Evolutionary conservation across 1,139 yeast genomes (phyloP).

Genomic region (Blastobotrys aristatus): DNA sequence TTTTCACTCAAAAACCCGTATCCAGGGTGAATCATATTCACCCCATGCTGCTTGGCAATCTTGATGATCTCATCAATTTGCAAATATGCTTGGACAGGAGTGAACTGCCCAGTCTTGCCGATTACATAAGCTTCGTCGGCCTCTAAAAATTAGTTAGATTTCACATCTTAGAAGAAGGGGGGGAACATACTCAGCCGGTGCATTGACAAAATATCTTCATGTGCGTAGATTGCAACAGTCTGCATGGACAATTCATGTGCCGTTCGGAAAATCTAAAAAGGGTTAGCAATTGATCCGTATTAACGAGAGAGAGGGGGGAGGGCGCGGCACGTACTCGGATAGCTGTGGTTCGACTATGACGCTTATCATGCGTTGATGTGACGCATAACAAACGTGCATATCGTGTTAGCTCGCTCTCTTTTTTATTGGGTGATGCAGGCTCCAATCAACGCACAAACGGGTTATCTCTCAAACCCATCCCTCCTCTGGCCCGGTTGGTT

Average conservation of each 20-base stretch:
- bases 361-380: background rate
- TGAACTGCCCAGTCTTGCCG: constrained; percentile 81
- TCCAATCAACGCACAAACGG: background rate
- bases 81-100: constrained; percentile 95
- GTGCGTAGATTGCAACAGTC: constrained; percentile 95
- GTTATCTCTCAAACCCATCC: background rate
- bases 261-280: constrained; percentile 67
- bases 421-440: no score
- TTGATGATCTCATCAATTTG: constrained; percentile 92
- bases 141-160: constrained; percentile 30
- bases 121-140: constrained; percentile 51
- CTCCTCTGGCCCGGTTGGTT: background rate
- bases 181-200: constrained; percentile 58
- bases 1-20: constrained; percentile 95
- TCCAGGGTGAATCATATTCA: constrained; percentile 98
- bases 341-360: constrained; percentile 15
- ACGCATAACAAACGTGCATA: background rate
- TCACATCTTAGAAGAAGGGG: no score
- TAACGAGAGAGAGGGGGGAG: background rate
- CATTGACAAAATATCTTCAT: constrained; percentile 92
- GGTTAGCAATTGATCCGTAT: constrained; percentile 22
- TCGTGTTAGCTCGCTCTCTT: background rate
- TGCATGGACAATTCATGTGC: constrained; percentile 98
- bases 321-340: constrained; percentile 22
- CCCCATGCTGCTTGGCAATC: constrained; percentile 83